Conservation (phyloP, 1,284 basidiomycete genomes). For the Sporisorium reilianum region DNA sequence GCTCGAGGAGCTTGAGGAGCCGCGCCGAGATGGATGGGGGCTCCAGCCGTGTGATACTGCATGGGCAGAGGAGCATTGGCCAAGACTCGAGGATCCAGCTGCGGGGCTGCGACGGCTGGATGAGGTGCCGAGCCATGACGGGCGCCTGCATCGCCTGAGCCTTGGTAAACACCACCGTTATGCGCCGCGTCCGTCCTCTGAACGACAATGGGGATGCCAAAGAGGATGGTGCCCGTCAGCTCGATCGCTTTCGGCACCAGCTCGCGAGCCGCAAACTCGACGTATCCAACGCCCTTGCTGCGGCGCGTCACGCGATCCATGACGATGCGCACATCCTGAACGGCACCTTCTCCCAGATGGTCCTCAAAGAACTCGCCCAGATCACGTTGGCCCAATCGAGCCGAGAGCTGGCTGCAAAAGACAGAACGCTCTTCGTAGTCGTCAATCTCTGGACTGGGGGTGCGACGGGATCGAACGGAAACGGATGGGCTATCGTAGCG, state of each 20-base stretch:
- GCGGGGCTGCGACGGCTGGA: slow-evolving; percentile 21
- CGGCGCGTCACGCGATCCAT: slow-evolving; percentile 91
- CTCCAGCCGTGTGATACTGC: slow-evolving; percentile 41
- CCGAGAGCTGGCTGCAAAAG: slow-evolving; percentile 97
- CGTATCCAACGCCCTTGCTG: slow-evolving; percentile 96
- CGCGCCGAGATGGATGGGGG: slow-evolving; percentile 46
- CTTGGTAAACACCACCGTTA: slow-evolving; percentile 73
- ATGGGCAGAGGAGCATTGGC: slow-evolving; percentile 44
- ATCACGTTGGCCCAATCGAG: slow-evolving; percentile 92
- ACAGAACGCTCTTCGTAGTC: slow-evolving; percentile 88
- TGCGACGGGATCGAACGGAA: slow-evolving; percentile 43
- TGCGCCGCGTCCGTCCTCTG: slow-evolving; percentile 96
- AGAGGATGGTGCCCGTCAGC: slow-evolving; percentile 91
- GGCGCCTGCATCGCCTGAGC: slow-evolving; percentile 12
- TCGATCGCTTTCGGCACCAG: slow-evolving; percentile 89
- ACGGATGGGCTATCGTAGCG: slow-evolving; percentile 36
- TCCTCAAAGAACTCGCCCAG: slow-evolving; percentile 99
- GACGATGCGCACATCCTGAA: slow-evolving; percentile 94
- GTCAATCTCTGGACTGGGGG: slow-evolving; percentile 61
- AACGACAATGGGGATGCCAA: slow-evolving; percentile 96
- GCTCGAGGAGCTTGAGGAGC: slow-evolving; percentile 15
- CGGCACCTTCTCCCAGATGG: slow-evolving; percentile 86
- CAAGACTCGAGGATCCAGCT: slow-evolving; percentile 34
- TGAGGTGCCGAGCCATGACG: slow-evolving; percentile 31
- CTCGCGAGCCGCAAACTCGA: slow-evolving; percentile 91